Evolutionary conservation across 495 filamentous ascomycete species (phyloP), one percentile per base, ranked within the genome.

Genomic region (Lindgomyces ingoldianus): DNA sequence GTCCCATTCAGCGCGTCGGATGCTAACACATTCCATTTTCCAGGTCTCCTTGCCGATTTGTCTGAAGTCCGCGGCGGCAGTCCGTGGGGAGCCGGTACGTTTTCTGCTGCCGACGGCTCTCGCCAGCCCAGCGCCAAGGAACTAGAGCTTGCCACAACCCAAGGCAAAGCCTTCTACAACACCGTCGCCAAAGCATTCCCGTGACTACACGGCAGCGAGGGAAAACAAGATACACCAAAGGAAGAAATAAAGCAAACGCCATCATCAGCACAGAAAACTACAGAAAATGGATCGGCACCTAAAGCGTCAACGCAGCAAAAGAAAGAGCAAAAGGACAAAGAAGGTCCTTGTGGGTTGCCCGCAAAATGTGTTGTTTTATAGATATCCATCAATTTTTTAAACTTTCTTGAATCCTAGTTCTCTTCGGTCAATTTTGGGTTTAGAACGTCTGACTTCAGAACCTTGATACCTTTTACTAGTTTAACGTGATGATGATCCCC

Each of bases 1-100:
- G n/a, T n/a, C n/a, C n/a, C n/a, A 18, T 47, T 48, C 42, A 16
- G 18, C 4, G 16, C 18, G 11, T 47, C 27, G 6, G 3, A 10
- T 50, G 47, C 57, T 50, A 26, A 60, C 29, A 22, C n/a, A n/a
- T 56, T 21, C 39, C 21, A 19, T 4, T 47, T 10, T 21, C 3
- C 19, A 64, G 61, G 69, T 27, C 73, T 81, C 49, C 75, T 96
- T 60, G 74, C 85, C 58, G 85, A 93, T 75, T 71, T 94, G 24
- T 64, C 73, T 16, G 90, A 96, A 81, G 81, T 91, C 54, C 89
- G 88, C 74, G 94, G 94, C 70, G 95, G 94, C 33, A 83, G 81
- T 62, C 81, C 94, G 19, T 98, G 95, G 94, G 94, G 94, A 70
- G 93, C 94, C 36, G 94, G 94, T 74, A 96, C 94, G 51, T 93